phyloP scores from a whole-genome alignment of 148 eudicot species.

The Simmondsia chinensis region DNA sequence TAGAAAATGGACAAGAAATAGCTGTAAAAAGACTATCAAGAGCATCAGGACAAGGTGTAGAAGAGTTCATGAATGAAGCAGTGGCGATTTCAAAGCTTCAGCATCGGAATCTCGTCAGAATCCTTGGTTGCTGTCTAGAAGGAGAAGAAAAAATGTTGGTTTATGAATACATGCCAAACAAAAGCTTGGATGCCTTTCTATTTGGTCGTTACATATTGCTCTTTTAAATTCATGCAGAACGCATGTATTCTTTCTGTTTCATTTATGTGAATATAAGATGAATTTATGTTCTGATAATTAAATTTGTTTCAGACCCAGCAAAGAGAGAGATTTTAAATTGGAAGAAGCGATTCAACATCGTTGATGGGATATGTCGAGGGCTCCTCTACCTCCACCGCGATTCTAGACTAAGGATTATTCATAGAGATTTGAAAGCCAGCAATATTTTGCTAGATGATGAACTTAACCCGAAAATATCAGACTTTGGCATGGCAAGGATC shows the following conservation, averaged over 20 bases:
- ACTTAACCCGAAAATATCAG: constrained; percentile 22
- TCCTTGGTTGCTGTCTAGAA: constrained; percentile 28
- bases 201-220: constrained; percentile 16
- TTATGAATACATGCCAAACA: constrained; percentile 37
- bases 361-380: constrained; percentile 21
- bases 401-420: constrained; percentile 16
- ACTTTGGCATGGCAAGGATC: constrained; percentile 38
- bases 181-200: constrained; percentile 32
- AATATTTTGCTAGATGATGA: constrained; percentile 15
- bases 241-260: too few relatives aligned
- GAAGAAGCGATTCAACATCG: constrained; percentile 20
- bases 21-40: constrained; percentile 38
- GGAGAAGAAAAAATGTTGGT: constrained; percentile 27
- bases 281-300: neutral
- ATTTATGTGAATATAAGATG: neutral
- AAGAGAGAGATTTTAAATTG: constrained; percentile 8
- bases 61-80: constrained; percentile 43
- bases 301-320: constrained; percentile 5
- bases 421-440: constrained; percentile 20
- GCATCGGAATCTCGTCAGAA: constrained; percentile 33
- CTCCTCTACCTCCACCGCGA: constrained; percentile 22
- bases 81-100: constrained; percentile 33
- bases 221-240: neutral
- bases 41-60: constrained; percentile 33
- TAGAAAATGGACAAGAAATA: constrained; percentile 26